These are phyloP conservation scores for Tagetes patula DNA, from an alignment of 129 eudicot genomes.

Conservation along the genomic window DNA sequence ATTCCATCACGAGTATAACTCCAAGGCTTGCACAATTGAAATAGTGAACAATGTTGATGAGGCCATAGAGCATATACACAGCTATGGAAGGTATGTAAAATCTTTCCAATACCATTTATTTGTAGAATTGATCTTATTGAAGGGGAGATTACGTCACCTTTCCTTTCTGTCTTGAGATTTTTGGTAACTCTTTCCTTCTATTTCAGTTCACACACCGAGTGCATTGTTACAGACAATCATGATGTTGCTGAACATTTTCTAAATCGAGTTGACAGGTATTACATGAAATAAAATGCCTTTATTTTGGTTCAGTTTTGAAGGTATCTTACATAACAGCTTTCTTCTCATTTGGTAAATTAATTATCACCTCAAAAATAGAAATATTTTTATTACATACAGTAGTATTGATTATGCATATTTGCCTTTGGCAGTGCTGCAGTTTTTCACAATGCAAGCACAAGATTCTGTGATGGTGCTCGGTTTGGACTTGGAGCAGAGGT, in stretches of 20 bases:
- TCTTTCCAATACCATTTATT: neutral
- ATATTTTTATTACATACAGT: neutral
- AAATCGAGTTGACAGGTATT: constrained; percentile 81
- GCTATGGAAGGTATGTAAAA: constrained; percentile 68
- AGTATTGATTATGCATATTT: constrained; percentile 6
- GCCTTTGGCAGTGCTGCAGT: constrained; percentile 81
- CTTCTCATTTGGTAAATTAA: neutral
- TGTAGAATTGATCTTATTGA: neutral
- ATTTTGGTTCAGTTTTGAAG: neutral
- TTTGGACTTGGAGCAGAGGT: constrained; percentile 99
- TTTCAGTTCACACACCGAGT: constrained; percentile 87
- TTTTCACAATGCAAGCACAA: constrained; percentile 92
- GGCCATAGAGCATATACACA: constrained; percentile 78
- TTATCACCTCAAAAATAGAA: neutral
- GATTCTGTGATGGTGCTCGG: constrained; percentile 96
- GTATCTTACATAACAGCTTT: constrained; percentile 5
- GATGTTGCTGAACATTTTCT: constrained; percentile 67
- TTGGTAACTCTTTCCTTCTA: constrained; percentile 25
- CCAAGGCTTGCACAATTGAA: constrained; percentile 81
- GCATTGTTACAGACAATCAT: constrained; percentile 71
- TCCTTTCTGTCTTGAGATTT: constrained; percentile 9
- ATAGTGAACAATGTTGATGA: constrained; percentile 71
- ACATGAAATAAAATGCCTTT: neutral
- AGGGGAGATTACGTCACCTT: neutral
- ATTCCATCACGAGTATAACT: constrained; percentile 69